Percentiles rank a stretch among this genome's conserved stretches.
These are phyloP conservation scores for Lasiosphaeria hispida DNA, from an alignment of 495 filamentous ascomycete genomes.

Conservation along the genomic window DNA sequence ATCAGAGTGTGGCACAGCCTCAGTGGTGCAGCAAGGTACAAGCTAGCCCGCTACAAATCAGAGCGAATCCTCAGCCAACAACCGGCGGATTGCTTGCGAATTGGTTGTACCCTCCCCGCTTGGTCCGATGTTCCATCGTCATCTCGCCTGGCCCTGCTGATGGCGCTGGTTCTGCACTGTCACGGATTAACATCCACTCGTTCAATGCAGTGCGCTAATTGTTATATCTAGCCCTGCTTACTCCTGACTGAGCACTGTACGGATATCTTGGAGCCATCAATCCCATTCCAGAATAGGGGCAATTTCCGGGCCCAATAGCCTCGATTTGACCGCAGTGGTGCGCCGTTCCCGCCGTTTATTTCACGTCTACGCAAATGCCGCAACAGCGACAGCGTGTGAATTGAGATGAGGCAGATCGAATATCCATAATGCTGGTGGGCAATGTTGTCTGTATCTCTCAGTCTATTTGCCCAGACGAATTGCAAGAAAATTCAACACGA, in stretches of 20 bases:
- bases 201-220: not conserved
- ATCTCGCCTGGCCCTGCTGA: not conserved
- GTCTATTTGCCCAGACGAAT: too few relatives aligned
- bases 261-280: too few relatives aligned
- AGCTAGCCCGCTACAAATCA: too few relatives aligned
- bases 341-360: not conserved
- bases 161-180: not conserved
- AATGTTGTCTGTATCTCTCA: too few relatives aligned
- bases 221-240: not conserved
- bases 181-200: too few relatives aligned
- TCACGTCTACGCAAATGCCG: too few relatives aligned
- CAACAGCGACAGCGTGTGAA: too few relatives aligned
- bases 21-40: not conserved
- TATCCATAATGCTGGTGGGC: too few relatives aligned
- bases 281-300: slow-evolving; percentile 1
- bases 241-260: slow-evolving; percentile 1
- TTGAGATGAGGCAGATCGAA: too few relatives aligned
- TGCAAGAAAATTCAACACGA: too few relatives aligned
- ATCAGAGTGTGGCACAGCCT: slow-evolving; percentile 1
- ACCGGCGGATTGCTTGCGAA: not conserved
- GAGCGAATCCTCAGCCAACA: too few relatives aligned
- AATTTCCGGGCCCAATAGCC: slow-evolving; percentile 5
- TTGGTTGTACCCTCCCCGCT: not conserved
- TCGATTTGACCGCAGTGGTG: not conserved
- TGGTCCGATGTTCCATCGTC: slow-evolving; percentile 5